phyloP scores from a whole-genome alignment of 2,329 filamentous ascomycete genomes.

The Colletotrichum tamarilloi region DNA sequence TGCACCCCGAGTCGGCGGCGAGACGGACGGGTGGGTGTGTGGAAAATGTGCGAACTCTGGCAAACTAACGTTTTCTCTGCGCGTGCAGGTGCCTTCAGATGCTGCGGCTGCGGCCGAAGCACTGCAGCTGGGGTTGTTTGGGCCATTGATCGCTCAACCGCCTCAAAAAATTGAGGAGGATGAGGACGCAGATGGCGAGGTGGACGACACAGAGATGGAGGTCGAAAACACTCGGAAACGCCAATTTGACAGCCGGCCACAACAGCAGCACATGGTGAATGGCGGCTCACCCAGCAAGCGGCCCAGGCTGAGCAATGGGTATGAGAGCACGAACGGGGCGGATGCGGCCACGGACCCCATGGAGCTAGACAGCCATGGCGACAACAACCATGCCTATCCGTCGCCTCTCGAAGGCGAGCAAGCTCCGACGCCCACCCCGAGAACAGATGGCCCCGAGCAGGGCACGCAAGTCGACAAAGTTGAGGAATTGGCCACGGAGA shows the following conservation, averaged over 20 bases:
- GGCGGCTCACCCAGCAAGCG: constrained; percentile 68
- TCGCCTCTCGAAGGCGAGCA: constrained; percentile 71
- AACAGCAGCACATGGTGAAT: constrained; percentile 59
- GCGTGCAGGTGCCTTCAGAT: constrained; percentile 61
- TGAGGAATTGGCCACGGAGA: constrained; percentile 67
- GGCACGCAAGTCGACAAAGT: constrained; percentile 74
- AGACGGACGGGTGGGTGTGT: constrained; percentile 36
- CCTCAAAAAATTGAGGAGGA: constrained; percentile 52
- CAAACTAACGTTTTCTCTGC: constrained; percentile 48
- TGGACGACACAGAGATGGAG: constrained; percentile 51
- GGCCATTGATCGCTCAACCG: constrained; percentile 61
- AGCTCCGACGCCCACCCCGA: constrained; percentile 61
- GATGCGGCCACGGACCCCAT: constrained; percentile 63
- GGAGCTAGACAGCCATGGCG: constrained; percentile 66
- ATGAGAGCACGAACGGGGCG: constrained; percentile 60
- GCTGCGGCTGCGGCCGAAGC: constrained; percentile 57
- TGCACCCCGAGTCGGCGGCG: constrained; percentile 13
- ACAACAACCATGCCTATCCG: constrained; percentile 71
- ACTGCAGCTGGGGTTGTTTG: constrained; percentile 66
- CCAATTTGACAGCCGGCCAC: constrained; percentile 55
- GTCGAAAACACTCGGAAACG: constrained; percentile 63
- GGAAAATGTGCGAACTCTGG: constrained; percentile 33
- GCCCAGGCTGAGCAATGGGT: constrained; percentile 70
- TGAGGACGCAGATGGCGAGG: constrained; percentile 48
- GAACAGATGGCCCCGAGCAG: constrained; percentile 71